Conservation (phyloP, 2,329 filamentous ascomycete species). For the Thielaviopsis punctulata region DNA sequence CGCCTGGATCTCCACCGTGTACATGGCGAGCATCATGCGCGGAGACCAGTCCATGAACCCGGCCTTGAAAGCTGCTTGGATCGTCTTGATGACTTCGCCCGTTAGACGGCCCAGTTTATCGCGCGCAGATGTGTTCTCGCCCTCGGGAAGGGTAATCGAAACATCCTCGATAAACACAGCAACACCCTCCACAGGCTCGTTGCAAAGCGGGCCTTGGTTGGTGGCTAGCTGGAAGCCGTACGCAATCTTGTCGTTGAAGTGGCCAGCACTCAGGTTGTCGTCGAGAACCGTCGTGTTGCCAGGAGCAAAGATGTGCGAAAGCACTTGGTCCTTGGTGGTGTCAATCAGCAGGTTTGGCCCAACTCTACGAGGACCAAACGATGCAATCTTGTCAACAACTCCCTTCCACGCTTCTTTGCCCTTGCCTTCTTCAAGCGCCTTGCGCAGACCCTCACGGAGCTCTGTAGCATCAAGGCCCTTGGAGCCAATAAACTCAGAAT, state of each 20-base stretch:
- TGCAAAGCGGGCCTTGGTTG: slow-evolving; percentile 74
- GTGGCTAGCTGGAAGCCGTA: slow-evolving; percentile 92
- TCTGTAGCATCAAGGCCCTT: slow-evolving; percentile 54
- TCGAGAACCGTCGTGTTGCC: slow-evolving; percentile 24
- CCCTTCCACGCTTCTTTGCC: slow-evolving; percentile 62
- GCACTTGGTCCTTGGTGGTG: slow-evolving; percentile 50
- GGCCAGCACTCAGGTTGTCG: slow-evolving; percentile 38
- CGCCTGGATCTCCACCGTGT: slow-evolving; percentile 92
- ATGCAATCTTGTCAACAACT: slow-evolving; percentile 63
- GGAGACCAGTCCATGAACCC: slow-evolving; percentile 94
- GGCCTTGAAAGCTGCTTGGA: slow-evolving; percentile 64
- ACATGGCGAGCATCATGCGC: slow-evolving; percentile 92
- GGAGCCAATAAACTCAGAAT: slow-evolving; percentile 40
- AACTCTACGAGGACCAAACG: slow-evolving; percentile 70
- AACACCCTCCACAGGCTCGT: slow-evolving; percentile 83
- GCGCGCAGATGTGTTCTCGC: slow-evolving; percentile 31
- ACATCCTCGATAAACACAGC: slow-evolving; percentile 81
- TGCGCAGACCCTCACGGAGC: slow-evolving; percentile 55
- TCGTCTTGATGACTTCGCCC: slow-evolving; percentile 80
- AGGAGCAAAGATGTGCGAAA: slow-evolving; percentile 47
- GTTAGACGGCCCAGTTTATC: slow-evolving; percentile 54
- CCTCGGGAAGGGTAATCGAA: slow-evolving; percentile 36
- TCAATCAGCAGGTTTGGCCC: slow-evolving; percentile 87
- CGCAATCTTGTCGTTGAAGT: slow-evolving; percentile 76
- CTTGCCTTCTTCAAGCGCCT: slow-evolving; percentile 53